These are phyloP conservation scores for Ambrosiella cleistominuta DNA, from an alignment of 2,329 filamentous ascomycete species.

Conservation along the genomic window DNA sequence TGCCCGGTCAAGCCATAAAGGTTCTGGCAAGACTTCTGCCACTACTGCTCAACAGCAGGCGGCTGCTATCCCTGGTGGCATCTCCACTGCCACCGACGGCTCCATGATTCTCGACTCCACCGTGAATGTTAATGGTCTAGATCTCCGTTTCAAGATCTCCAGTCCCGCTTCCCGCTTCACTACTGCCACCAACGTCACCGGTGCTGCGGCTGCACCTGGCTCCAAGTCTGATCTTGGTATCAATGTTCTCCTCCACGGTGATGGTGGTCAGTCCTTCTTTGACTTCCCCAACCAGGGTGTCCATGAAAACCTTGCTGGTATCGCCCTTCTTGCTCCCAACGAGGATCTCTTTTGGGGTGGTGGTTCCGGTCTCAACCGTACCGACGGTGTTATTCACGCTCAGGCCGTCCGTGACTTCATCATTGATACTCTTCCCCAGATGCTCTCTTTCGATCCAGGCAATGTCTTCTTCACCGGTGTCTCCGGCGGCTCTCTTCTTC, in stretches of 20 bases:
- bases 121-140: slow-evolving; percentile 34
- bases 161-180: slow-evolving; percentile 37
- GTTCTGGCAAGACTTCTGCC: background rate
- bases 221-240: slow-evolving; percentile 26
- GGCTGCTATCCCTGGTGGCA: slow-evolving; percentile 16
- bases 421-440: slow-evolving; percentile 34
- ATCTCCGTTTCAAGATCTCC: slow-evolving; percentile 37
- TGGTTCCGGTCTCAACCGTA: slow-evolving; percentile 31
- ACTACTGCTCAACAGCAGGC: slow-evolving; percentile 10
- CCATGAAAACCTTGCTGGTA: slow-evolving; percentile 32
- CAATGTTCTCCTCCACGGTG: slow-evolving; percentile 41
- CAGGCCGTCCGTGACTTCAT: slow-evolving; percentile 37
- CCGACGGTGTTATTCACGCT: slow-evolving; percentile 37
- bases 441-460: slow-evolving; percentile 33
- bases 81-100: slow-evolving; percentile 32
- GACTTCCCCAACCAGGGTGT: slow-evolving; percentile 39
- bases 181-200: slow-evolving; percentile 29
- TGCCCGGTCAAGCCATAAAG: slow-evolving; percentile 2
- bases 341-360: slow-evolving; percentile 41
- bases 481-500: slow-evolving; percentile 34
- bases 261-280: slow-evolving; percentile 41
- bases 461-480: slow-evolving; percentile 42
- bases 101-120: slow-evolving; percentile 38
- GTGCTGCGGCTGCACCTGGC: slow-evolving; percentile 21
- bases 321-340: slow-evolving; percentile 36